These are phyloP conservation scores for Tricholoma furcatifolium DNA, from an alignment of 768 basidiomycete genomes.

Conservation along the genomic window DNA sequence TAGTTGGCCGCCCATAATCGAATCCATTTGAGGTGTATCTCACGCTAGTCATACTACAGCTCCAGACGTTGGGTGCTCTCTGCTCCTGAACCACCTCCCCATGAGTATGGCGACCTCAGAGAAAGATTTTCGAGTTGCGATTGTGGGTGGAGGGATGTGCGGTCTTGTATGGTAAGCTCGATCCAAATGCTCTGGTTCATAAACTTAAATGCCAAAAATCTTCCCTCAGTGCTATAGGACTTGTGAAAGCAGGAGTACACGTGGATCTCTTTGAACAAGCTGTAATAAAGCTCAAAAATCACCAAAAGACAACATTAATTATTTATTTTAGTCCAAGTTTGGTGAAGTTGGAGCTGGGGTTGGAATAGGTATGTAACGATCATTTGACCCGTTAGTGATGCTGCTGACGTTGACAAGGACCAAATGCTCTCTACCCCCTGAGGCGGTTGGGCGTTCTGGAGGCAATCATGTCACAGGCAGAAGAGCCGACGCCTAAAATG, in stretches of 20 bases:
- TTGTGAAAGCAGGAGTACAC: constrained; percentile 39
- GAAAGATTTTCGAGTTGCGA: constrained; percentile 48
- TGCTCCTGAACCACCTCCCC: neutral
- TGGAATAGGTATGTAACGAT: constrained; percentile 35
- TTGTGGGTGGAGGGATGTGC: constrained; percentile 59
- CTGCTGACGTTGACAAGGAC: constrained; percentile 29
- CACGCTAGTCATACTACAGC: too few species aligned
- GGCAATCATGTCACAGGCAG: constrained; percentile 35
- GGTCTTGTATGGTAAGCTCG: constrained; percentile 42
- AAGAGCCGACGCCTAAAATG: constrained; percentile 28
- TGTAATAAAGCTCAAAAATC: constrained; percentile 21
- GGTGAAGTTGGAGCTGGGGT: constrained; percentile 56
- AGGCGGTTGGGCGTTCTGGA: constrained; percentile 43
- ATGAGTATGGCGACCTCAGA: constrained; percentile 5
- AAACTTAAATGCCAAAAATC: neutral
- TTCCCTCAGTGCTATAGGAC: constrained; percentile 36
- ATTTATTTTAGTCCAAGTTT: constrained; percentile 36
- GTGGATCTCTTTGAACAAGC: constrained; percentile 54
- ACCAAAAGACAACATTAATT: too few species aligned
- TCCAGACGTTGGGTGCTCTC: too few species aligned
- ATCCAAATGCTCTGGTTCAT: neutral
- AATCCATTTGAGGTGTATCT: too few species aligned
- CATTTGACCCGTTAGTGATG: neutral
- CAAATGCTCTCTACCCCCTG: constrained; percentile 48
- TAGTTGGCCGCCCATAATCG: too few species aligned